Percentiles rank a stretch among this genome's conserved stretches.
Conservation (phyloP, 2,329 filamentous ascomycete genomes). For the Stagonosporopsis rhizophila region DNA sequence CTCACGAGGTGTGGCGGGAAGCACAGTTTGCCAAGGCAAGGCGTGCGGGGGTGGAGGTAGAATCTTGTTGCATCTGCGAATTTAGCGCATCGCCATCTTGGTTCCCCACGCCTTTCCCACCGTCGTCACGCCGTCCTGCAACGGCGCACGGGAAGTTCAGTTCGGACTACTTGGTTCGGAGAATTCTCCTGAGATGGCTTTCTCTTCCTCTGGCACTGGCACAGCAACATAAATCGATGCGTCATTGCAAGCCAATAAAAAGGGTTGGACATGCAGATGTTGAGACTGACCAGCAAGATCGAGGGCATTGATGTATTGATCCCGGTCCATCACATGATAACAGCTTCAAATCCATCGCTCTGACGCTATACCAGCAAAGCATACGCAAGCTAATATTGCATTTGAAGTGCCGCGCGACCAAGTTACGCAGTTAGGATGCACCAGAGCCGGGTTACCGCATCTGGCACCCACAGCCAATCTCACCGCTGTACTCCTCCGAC, state of each 20-base stretch:
- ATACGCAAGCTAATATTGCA: too few species aligned
- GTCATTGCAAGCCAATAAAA: not conserved
- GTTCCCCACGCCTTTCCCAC: not conserved
- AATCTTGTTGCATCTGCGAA: not conserved
- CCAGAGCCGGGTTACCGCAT: constrained; percentile 2
- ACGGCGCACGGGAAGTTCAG: not conserved
- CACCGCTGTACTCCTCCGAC: not conserved
- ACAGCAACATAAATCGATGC: not conserved
- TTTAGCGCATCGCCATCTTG: not conserved
- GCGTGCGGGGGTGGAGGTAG: constrained; percentile 10
- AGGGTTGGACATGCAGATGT: not conserved
- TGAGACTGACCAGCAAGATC: not conserved
- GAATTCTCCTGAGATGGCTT: not conserved
- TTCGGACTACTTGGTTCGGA: not conserved
- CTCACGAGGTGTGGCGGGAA: not conserved
- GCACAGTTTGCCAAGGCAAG: constrained; percentile 9
- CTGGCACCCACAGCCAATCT: not conserved
- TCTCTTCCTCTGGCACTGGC: not conserved
- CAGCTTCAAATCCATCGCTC: too few species aligned
- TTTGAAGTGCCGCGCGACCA: not conserved
- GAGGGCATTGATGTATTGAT: too few species aligned
- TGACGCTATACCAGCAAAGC: too few species aligned
- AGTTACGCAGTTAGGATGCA: not conserved
- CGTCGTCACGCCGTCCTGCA: not conserved
- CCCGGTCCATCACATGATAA: too few species aligned